Evolutionary conservation across 305 asterid species (phyloP).

Genomic region (Andrographis paniculata): DNA sequence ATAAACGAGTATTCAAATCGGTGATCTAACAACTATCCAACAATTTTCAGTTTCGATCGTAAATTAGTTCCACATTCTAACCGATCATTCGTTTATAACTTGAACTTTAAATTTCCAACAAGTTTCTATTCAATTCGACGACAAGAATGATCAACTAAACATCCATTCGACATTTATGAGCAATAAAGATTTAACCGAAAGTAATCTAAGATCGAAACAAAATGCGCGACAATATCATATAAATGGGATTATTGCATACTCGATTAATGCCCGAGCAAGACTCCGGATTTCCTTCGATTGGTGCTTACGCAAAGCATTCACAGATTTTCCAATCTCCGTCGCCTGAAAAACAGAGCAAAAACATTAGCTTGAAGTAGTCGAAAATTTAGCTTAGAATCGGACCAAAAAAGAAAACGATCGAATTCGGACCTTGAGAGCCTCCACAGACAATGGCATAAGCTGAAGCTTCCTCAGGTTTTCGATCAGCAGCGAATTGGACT

Average conservation of each 20-base stretch:
- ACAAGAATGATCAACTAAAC: too few species aligned
- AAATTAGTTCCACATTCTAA: too few species aligned
- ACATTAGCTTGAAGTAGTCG: background rate
- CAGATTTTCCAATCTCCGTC: slow-evolving; percentile 60
- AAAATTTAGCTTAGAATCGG: background rate
- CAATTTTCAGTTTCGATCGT: too few species aligned
- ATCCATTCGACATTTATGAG: too few species aligned
- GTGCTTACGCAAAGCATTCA: slow-evolving; percentile 45
- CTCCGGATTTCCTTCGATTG: slow-evolving; percentile 41
- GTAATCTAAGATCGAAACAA: slow-evolving; percentile 14
- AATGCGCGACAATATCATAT: slow-evolving; percentile 3
- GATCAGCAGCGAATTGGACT: slow-evolving; percentile 46
- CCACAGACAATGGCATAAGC: slow-evolving; percentile 66
- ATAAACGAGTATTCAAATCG: background rate
- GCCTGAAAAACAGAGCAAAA: slow-evolving; percentile 35
- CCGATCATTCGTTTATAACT: too few species aligned
- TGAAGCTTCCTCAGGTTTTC: slow-evolving; percentile 80
- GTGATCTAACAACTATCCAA: too few species aligned
- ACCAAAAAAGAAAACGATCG: background rate
- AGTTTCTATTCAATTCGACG: too few species aligned
- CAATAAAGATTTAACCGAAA: too few species aligned
- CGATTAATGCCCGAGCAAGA: slow-evolving; percentile 36
- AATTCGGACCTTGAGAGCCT: slow-evolving; percentile 62
- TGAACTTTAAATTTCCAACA: too few species aligned
- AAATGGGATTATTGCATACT: slow-evolving; percentile 30